A percentile compares a stretch with the other conserved stretches of the same genome.
Evolutionary conservation across 2,329 filamentous ascomycete genomes (phyloP).

Genomic region (Pestalotiopsis sp.): DNA sequence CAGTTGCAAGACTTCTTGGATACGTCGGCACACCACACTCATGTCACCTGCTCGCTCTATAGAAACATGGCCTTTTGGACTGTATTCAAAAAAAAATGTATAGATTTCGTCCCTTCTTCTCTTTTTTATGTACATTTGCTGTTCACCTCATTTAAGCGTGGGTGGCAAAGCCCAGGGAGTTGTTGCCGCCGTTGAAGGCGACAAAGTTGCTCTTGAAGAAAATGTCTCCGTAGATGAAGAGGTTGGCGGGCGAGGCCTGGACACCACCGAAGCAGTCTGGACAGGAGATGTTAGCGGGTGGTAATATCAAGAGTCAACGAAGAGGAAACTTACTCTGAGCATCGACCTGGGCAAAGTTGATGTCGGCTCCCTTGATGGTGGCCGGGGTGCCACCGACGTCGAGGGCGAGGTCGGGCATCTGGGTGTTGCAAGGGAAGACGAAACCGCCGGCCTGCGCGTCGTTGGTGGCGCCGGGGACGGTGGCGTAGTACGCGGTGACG

Average conservation of each 20-base stretch:
- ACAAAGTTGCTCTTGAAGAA: slow-evolving; percentile 65
- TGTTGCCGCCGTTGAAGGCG: slow-evolving; percentile 59
- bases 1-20: too few relatives aligned
- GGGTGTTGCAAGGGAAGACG: slow-evolving; percentile 47
- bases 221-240: slow-evolving; percentile 67
- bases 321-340: slow-evolving; percentile 48
- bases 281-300: slow-evolving; percentile 14
- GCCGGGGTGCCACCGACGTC: slow-evolving; percentile 61
- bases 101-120: background rate
- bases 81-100: background rate
- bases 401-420: slow-evolving; percentile 52
- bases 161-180: slow-evolving; percentile 52
- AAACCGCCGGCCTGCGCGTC: slow-evolving; percentile 44
- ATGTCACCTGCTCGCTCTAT: too few relatives aligned
- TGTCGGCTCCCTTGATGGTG: slow-evolving; percentile 52
- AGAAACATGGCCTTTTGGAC: too few relatives aligned
- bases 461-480: slow-evolving; percentile 45
- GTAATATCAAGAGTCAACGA: background rate
- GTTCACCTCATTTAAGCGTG: slow-evolving; percentile 47
- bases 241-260: slow-evolving; percentile 56
- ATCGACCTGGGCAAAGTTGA: slow-evolving; percentile 55
- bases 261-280: slow-evolving; percentile 69
- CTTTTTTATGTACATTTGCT: background rate
- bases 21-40: too few relatives aligned
- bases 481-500: slow-evolving; percentile 50